Evolutionary conservation across 2,329 filamentous ascomycete genomes (phyloP), one percentile per base, ranked within the genome.

Genomic region (Coleophoma crateriformis): DNA sequence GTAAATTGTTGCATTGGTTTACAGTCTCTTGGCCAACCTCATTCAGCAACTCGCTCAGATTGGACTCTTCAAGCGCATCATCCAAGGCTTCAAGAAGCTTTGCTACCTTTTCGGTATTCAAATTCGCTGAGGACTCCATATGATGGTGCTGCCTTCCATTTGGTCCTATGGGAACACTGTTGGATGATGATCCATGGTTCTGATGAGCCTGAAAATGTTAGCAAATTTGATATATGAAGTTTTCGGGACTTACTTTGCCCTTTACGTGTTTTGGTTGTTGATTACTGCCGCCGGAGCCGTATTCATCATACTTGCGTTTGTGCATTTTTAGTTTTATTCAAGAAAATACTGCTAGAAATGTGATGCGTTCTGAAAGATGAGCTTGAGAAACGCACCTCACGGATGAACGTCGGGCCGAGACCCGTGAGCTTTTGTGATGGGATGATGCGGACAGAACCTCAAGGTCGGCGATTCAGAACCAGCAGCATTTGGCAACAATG

Each of bases 401-500:
- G 27, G 27, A 27, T 27, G 6, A 27, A 27, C 6, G 27, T 27
- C 6, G 27, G 27, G 27, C 27, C 27, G 27, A 27, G 27, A 7
- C 27, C 27, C 38, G 6, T 15, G 38, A 19, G 38, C 17, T 41
- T 27, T 27, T 27, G 27, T 27, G 27, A 27, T 27, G 27, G 27
- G 8, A 7, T 10, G 27, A 27, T 10, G 27, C 27, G 27, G 27
- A 27, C 8, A 27, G 27, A 27, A 7, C 27, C 27, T 7, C 27
- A 27, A 27, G 27, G 6, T 27, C 27, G 27, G 27, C 35, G 50
- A 27, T 11, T 33, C 15, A 34, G 42, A 33, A 27, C 37, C 39
- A 35, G 19, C 40, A 33, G 47, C 50, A 50, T 46, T 20, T 46
- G 32, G 65, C 61, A 67, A 80, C 73, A 61, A 83, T 85, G 76